Percentiles rank a stretch among this genome's conserved stretches.
Conservation (phyloP, 2,329 filamentous ascomycete species). For the Clathrospora elynae region DNA sequence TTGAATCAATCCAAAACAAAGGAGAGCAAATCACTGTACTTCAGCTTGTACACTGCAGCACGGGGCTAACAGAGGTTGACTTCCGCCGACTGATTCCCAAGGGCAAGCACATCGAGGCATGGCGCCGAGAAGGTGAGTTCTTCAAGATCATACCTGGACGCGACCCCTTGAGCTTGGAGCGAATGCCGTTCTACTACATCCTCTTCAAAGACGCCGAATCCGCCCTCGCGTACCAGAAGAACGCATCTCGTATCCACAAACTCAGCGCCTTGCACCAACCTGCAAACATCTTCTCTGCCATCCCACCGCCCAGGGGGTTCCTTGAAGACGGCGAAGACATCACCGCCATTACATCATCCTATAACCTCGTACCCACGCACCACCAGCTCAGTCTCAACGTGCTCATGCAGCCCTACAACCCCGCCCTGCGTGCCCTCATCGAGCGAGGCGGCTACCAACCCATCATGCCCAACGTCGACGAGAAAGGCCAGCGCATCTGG, state of each 20-base stretch:
- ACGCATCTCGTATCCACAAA: conserved; percentile 58
- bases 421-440: conserved; percentile 47
- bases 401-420: conserved; percentile 48
- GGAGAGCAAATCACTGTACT: conserved; percentile 53
- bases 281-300: conserved; percentile 49
- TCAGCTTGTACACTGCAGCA: conserved; percentile 58
- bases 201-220: conserved; percentile 67
- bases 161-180: conserved; percentile 66
- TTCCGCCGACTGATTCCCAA: conserved; percentile 70
- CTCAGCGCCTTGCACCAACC: conserved; percentile 54
- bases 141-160: conserved; percentile 68
- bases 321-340: conserved; percentile 56
- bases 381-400: conserved; percentile 32
- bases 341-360: conserved; percentile 50
- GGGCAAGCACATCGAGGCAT: conserved; percentile 68
- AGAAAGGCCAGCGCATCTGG: conserved; percentile 26
- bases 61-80: conserved; percentile 66
- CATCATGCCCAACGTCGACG: conserved; percentile 28
- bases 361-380: conserved; percentile 52
- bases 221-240: conserved; percentile 65
- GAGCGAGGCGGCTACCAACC: conserved; percentile 42
- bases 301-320: conserved; percentile 52
- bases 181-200: conserved; percentile 69
- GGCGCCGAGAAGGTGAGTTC: conserved; percentile 64
- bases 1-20: conserved; percentile 30